Evolutionary conservation across 1,284 basidiomycete genomes (phyloP), one percentile per base, ranked within the genome.

Genomic region (Blastosporella zonata): DNA sequence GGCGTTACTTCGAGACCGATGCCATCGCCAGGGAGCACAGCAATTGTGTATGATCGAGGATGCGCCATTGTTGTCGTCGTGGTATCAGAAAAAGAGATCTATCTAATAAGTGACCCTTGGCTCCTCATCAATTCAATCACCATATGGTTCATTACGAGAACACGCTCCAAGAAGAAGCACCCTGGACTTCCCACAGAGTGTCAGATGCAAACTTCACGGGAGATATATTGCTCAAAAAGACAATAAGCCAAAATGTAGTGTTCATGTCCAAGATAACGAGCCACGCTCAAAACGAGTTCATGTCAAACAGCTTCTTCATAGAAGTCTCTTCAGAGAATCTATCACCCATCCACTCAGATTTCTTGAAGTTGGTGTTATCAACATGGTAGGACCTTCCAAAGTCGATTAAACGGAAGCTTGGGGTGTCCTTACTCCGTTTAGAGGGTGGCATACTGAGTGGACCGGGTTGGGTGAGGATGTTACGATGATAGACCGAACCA

Each of bases 1-100:
- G 64, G 71, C 67, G 73, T 73, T 8, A 77, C 76, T 57, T 81
- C 78, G 45, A 70, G 63, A 1, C 78, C 78, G 53, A 80, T 79
- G n/a, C 78, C 79, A 61, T 81, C 79, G 17, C 77, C 79, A 15
- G 79, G 71, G 21, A 81, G 72, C 25, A 77, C 74, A 15, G 78
- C 78, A 46, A 80, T 73, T n/a, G 65, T 69, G 63, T 80, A 73
- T 3, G 60, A 47, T 31, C 55, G 47, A 17, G n/a, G n/a, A 6
- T 34, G 33, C 13, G 15, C 15, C 33, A 34, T 34, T 17, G 33
- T 17, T 13, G 33, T 34, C 6, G 33, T 34, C 5, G 33, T 34
- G 6, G 29, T 31, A 3, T 5, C 9, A 31, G 13, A n/a, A 9
- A 31, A 7, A 31, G 29, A 27, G 25, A 5, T 10, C 10, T 6